These are phyloP conservation scores for Somion occarium DNA, from an alignment of 1,284 basidiomycete genomes.

Conservation along the genomic window DNA sequence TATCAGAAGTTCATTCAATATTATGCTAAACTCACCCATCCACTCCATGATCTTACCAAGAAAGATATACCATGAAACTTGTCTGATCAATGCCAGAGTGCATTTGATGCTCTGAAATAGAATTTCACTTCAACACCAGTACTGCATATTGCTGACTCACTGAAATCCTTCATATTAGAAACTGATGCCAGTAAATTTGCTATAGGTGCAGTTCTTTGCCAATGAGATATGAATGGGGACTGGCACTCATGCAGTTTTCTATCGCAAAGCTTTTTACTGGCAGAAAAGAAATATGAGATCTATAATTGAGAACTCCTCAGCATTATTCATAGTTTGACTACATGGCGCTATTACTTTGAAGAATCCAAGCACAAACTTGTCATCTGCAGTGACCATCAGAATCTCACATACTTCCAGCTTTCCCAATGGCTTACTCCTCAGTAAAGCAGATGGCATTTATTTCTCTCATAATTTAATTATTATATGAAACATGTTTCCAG, in stretches of 20 bases:
- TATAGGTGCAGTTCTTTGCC: background rate
- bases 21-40: slow-evolving; percentile 29
- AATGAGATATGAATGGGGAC: background rate
- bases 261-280: background rate
- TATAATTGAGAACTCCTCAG: background rate
- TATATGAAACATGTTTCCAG: background rate
- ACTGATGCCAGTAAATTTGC: background rate
- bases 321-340: background rate
- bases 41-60: slow-evolving; percentile 17
- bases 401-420: background rate
- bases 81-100: background rate
- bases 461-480: slow-evolving; percentile 1
- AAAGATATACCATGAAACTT: background rate
- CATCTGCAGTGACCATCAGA: background rate
- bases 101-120: background rate
- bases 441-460: background rate
- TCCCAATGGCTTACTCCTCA: background rate
- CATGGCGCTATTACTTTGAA: background rate
- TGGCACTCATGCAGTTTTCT: background rate
- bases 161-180: slow-evolving; percentile 1
- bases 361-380: background rate
- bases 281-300: background rate
- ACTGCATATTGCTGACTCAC: background rate
- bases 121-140: background rate
- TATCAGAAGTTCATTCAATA: slow-evolving; percentile 38